Evolutionary conservation across 228 moss, liverwort and hornwort genomes (phyloP), one percentile per base, ranked within the genome.

Genomic region (Sphagnum magellanicum): DNA sequence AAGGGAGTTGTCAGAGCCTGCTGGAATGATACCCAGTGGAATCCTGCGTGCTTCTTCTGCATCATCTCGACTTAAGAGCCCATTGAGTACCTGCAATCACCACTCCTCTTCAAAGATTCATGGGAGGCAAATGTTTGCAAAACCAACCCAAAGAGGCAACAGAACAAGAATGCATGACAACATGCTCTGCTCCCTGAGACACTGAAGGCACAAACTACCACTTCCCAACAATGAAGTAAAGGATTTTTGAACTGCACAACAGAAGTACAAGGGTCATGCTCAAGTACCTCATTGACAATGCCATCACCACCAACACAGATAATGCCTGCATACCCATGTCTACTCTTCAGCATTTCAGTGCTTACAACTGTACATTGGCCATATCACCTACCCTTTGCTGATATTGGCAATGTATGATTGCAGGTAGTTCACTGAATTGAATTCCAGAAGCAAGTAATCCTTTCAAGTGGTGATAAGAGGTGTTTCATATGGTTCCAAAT

Each of bases 281-380:
- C 48, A 59, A 51, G 63, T 72, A 89, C 88, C 88, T 89, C 88
- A 69, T 89, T 89, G 53, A 89, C 70, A 46, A 89, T 85, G 82
- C 88, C 88, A 72, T 89, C 88, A 68, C 88, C 88, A 58, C 88
- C 88, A 66, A 89, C 88, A 71, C 88, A 89, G 67, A 89, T 85
- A 68, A 89, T 89, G 67, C 88, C 88, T 89, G 81, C 84, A 82
- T 63, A 49, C 59, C 53, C 50, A 15, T 12, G 14, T 59, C 48
- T 9, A 51, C 50, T n/a, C n/a, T 12, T 52, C 52, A 75, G 59
- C 47, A 16, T 32, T 17, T 46, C 32, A 32, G 32, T 32, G 32
- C 32, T 32, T 32, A 32, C 32, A 32, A 32, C 32, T 32, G 32
- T 32, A 32, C 32, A 32, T 32, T 32, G 32, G 32, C 32, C 32